A percentile compares a stretch with the other conserved stretches of the same genome.
phyloP scores from a whole-genome alignment of 441 rosid genomes.

The Viola pubescens region DNA sequence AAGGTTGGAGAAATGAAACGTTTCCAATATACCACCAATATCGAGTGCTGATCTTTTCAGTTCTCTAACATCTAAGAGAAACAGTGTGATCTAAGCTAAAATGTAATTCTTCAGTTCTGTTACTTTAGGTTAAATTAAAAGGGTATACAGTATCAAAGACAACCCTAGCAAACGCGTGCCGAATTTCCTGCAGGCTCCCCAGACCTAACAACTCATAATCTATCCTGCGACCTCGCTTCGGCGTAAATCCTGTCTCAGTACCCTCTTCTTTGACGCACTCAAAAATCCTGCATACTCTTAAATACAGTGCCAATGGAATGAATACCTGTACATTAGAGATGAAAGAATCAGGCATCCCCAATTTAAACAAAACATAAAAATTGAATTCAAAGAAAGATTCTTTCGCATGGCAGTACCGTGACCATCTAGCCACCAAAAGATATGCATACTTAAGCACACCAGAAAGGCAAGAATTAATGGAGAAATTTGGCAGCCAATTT shows the following conservation, averaged over 20 bases:
- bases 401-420: no score
- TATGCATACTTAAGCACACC: no score
- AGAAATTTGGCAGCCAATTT: no score
- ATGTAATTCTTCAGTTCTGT: no score
- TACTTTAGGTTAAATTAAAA: slow-evolving; percentile 19
- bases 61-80: background rate
- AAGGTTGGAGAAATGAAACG: no score
- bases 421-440: no score
- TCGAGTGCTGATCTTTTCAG: background rate
- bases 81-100: background rate
- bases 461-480: no score
- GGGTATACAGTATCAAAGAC: slow-evolving; percentile 79
- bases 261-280: slow-evolving; percentile 41
- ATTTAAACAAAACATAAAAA: no score
- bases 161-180: slow-evolving; percentile 66
- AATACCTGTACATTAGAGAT: slow-evolving; percentile 43
- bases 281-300: slow-evolving; percentile 41
- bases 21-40: no score
- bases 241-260: slow-evolving; percentile 26
- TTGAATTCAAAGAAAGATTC: no score
- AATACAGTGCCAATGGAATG: slow-evolving; percentile 41
- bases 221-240: slow-evolving; percentile 48
- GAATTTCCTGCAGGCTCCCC: slow-evolving; percentile 52
- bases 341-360: slow-evolving; percentile 4
- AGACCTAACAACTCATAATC: slow-evolving; percentile 39